A percentile compares a stretch with the other conserved stretches of the same genome.
These are phyloP conservation scores for Corchorus capsularis DNA, from an alignment of 345 rosid genomes.

Conservation along the genomic window DNA sequence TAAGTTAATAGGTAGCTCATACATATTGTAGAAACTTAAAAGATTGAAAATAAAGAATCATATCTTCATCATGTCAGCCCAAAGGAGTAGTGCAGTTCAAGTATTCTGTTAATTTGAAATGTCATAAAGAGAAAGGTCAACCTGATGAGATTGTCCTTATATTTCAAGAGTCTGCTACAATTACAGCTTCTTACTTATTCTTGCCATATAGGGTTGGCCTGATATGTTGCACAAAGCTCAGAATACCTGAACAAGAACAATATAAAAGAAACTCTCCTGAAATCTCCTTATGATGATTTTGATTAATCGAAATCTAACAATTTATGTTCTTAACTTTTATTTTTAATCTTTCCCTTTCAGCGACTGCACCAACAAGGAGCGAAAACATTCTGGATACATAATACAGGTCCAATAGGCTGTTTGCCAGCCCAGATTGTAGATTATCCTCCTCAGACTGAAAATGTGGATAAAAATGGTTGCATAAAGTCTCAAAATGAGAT, in stretches of 20 bases:
- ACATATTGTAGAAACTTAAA: not conserved
- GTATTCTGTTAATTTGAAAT: not conserved
- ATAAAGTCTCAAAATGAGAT: constrained; percentile 34
- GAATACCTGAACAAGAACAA: not conserved
- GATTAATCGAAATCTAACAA: not conserved
- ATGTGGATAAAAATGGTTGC: constrained; percentile 36
- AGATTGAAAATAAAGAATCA: not conserved
- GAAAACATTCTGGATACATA: constrained; percentile 46
- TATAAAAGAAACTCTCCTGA: not conserved
- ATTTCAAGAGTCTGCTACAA: not conserved
- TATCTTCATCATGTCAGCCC: not conserved
- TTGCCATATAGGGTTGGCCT: not conserved
- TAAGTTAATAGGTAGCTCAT: not conserved
- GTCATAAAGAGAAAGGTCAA: not conserved
- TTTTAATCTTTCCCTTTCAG: not conserved
- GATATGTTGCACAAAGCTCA: not conserved
- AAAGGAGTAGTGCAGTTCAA: not conserved
- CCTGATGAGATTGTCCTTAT: not conserved
- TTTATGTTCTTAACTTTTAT: not conserved
- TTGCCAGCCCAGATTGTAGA: constrained; percentile 25
- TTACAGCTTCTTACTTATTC: not conserved
- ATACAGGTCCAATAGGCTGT: constrained; percentile 47
- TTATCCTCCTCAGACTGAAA: constrained; percentile 14
- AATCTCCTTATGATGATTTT: not conserved
- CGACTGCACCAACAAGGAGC: constrained; percentile 31